Evolutionary conservation across 208 protist genomes (phyloP), one percentile per base, ranked within the genome.

Genomic region (Acanthamoeba triangularis): DNA sequence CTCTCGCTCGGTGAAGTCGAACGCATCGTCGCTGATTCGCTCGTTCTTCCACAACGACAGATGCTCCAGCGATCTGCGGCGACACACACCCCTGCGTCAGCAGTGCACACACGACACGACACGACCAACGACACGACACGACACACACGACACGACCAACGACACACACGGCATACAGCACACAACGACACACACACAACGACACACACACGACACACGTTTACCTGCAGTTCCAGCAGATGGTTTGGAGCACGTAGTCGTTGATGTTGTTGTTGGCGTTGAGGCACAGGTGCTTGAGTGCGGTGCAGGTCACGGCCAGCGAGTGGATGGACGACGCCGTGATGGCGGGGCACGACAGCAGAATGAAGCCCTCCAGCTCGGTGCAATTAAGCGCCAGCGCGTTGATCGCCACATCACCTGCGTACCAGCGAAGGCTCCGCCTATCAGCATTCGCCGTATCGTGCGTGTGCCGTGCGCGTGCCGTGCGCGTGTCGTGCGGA

Each of bases 241-340:
- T 87, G 47, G 78, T 87, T 47, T 87, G 78, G 13, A 87, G 49
- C 28, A 87, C 78, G 49, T 47, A 87, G 78, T 87, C 78, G 78
- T 87, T 87, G 78, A 87, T 87, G 78, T 87, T 63, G 78, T 87
- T 87, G 78, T 87, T 87, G 78, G 78, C 78, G 33, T 87, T 87
- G 78, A 87, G 78, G 78, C 78, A 87, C n/a, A 87, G 78, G 13
- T 87, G 41, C 52, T 87, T 87, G 78, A 87, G 41, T 23, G 78
- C 41, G 28, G 78, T 87, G 78, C 78, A 87, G 25, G 78, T 63
- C 47, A 61, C 78, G 14, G 78, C 78, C 41, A 87, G 78, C 41
- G 78, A 87, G 18, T 87, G 78, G 33, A 87, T 87, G 41, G 78
- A 87, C n/a, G 78, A 87, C 23, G 52, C 78, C n/a, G 78, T 87